Conservation (phyloP, 257 asterid genomes). For the Henckelia pumila region DNA sequence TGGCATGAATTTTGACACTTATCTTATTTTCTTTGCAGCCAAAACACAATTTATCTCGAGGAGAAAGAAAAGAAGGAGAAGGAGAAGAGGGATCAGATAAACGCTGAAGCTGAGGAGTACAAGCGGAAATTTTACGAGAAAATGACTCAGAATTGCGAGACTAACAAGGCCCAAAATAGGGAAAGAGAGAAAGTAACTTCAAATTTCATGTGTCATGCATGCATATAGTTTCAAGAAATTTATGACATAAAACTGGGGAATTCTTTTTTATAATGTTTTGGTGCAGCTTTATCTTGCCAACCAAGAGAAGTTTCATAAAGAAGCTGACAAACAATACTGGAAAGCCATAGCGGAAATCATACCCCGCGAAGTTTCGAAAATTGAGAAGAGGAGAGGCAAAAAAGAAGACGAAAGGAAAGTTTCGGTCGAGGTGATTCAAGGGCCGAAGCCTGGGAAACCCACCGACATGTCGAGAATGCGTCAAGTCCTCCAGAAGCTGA, state of each 20-base stretch:
- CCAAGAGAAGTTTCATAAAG: slow-evolving; percentile 93
- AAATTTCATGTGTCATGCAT: background rate
- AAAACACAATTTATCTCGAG: slow-evolving; percentile 83
- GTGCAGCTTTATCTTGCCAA: slow-evolving; percentile 60
- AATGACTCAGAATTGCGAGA: slow-evolving; percentile 54
- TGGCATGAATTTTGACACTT: background rate
- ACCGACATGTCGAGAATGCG: slow-evolving; percentile 90
- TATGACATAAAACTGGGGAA: background rate
- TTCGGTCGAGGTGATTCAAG: slow-evolving; percentile 67
- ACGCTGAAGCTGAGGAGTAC: slow-evolving; percentile 88
- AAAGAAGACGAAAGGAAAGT: slow-evolving; percentile 73
- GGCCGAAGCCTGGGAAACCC: slow-evolving; percentile 96
- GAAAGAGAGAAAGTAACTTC: slow-evolving; percentile 74
- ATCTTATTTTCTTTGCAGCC: slow-evolving; percentile 34
- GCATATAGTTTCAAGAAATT: background rate
- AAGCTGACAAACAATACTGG: slow-evolving; percentile 82
- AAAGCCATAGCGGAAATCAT: slow-evolving; percentile 81
- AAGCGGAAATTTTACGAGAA: slow-evolving; percentile 73
- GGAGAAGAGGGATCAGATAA: slow-evolving; percentile 72
- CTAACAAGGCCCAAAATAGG: slow-evolving; percentile 65
- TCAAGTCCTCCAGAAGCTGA: slow-evolving; percentile 71
- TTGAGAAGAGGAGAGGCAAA: slow-evolving; percentile 79
- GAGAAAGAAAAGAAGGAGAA: slow-evolving; percentile 91
- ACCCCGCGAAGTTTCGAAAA: slow-evolving; percentile 79
- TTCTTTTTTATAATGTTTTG: slow-evolving; percentile 14